Evolutionary conservation across 2,329 filamentous ascomycete genomes (phyloP), one percentile per base, ranked within the genome.

Genomic region (Fusarium illudens): DNA sequence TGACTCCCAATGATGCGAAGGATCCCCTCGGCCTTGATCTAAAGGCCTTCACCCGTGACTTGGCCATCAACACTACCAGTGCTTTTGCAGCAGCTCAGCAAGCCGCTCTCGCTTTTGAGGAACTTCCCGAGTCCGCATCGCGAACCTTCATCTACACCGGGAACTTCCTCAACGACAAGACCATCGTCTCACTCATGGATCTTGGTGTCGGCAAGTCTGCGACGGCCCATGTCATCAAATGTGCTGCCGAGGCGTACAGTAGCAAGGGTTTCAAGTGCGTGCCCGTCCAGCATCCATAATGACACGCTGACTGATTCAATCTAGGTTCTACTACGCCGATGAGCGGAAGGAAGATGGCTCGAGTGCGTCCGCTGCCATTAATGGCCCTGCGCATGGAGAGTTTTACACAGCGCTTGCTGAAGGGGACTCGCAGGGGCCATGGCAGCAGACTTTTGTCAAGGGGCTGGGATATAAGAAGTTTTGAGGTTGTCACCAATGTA

Each of bases 251-350:
- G 15, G 68, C 62, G 6, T 80, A 80, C 67, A 67, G 71, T 34
- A 75, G 74, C 10, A 62, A 72, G 55, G 78, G 80, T 37, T 77
- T 67, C 73, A 78, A 78, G 78, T 75, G 66, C 37, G 75, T 69
- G 17, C 48, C 4, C 8, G 6, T 32, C 3, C 12, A 8, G 19
- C 15, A n/a, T 11, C 1, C n/a, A 1, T 8, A 13, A 19, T 13
- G 9, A 1, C n/a, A 20, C 6, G 10, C 15, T 50, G 17, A 33
- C 36, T 32, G 11, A 56, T 20, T 37, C 60, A 3, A 2, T 17
- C 2, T 17, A 85, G 83, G 56, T 86, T 86, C 71, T 85, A 85
- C 69, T 87, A 82, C 57, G 81, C 78, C 1, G 84, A 86, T 58
- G 82, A 87, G 70, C 75, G 84, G 20, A 79, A 78, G 15, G 60